Evolutionary conservation across 345 rosid species (phyloP).

Genomic region (Citrus mangshanensis): DNA sequence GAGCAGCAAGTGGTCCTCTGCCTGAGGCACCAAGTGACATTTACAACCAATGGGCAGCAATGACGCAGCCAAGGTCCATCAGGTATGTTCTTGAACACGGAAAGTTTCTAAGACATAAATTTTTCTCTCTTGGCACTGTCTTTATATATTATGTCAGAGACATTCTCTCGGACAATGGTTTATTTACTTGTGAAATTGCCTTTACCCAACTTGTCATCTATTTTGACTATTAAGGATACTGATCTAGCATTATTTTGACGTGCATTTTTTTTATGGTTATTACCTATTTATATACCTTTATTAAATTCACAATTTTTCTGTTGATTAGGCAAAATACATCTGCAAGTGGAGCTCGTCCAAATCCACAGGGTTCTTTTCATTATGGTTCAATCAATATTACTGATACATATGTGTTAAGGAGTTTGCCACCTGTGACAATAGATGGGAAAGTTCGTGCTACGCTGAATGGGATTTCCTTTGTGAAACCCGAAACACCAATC

Average conservation of each 20-base stretch:
- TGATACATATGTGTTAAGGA: constrained; percentile 56
- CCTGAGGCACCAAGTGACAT: constrained; percentile 71
- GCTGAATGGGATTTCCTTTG: constrained; percentile 82
- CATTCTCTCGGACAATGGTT: not conserved
- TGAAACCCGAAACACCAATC: constrained; percentile 62
- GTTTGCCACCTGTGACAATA: constrained; percentile 64
- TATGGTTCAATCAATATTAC: constrained; percentile 86
- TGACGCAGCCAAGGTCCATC: constrained; percentile 84
- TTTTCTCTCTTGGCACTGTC: not conserved
- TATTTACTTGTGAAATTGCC: not conserved
- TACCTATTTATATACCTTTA: not conserved
- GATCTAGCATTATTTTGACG: not conserved
- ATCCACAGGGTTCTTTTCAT: constrained; percentile 95
- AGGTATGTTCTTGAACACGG: constrained; percentile 40
- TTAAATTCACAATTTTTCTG: not conserved
- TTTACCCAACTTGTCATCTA: not conserved
- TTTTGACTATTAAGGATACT: not conserved
- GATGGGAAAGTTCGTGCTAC: constrained; percentile 63
- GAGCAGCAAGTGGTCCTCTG: constrained; percentile 75
- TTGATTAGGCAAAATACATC: constrained; percentile 69
- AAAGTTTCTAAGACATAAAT: not conserved
- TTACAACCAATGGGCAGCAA: constrained; percentile 69
- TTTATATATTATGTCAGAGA: not conserved
- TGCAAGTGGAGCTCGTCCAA: constrained; percentile 98
- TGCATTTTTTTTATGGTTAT: not conserved